Evolutionary conservation across 2,329 filamentous ascomycete genomes (phyloP).

Genomic region (Pyricularia grisea): DNA sequence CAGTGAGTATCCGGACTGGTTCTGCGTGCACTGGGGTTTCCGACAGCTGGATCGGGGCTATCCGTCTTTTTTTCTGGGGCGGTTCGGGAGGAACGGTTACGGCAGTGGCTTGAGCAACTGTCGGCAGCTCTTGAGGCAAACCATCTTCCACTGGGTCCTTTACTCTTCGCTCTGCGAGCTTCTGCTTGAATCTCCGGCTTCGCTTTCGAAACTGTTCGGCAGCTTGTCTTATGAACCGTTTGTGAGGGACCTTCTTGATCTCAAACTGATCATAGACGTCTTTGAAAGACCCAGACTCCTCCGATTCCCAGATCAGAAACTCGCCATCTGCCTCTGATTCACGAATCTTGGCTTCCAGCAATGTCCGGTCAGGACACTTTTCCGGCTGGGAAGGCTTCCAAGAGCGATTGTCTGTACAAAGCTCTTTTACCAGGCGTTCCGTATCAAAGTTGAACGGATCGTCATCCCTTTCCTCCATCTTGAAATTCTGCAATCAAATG

Average conservation of each 20-base stretch:
- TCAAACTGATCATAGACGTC: slow-evolving; percentile 44
- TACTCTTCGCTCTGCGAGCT: neutral
- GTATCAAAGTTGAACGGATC: slow-evolving; percentile 72
- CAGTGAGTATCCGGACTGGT: neutral
- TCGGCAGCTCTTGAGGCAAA: neutral
- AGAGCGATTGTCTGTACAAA: slow-evolving; percentile 47
- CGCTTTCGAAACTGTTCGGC: slow-evolving; percentile 44
- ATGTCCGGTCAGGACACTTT: slow-evolving; percentile 38
- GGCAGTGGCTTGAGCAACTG: neutral
- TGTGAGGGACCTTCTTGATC: slow-evolving; percentile 48
- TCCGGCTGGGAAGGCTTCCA: slow-evolving; percentile 29
- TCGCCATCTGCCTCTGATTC: slow-evolving; percentile 58
- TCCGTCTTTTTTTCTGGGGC: slow-evolving; percentile 18
- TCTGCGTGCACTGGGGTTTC: neutral
- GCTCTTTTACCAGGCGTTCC: slow-evolving; percentile 54
- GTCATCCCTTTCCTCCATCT: slow-evolving; percentile 8
- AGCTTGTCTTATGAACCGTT: slow-evolving; percentile 45
- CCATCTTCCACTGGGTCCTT: neutral
- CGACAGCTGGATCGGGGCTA: slow-evolving; percentile 16
- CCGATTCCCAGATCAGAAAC: slow-evolving; percentile 47
- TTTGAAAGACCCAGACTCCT: slow-evolving; percentile 32
- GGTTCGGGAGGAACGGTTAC: slow-evolving; percentile 5
- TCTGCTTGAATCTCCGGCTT: slow-evolving; percentile 37
- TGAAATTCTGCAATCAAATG: neutral
- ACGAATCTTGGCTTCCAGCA: slow-evolving; percentile 45